phyloP scores from a whole-genome alignment of 352 stramenopile species.

The Globisporangium okanoganense region DNA sequence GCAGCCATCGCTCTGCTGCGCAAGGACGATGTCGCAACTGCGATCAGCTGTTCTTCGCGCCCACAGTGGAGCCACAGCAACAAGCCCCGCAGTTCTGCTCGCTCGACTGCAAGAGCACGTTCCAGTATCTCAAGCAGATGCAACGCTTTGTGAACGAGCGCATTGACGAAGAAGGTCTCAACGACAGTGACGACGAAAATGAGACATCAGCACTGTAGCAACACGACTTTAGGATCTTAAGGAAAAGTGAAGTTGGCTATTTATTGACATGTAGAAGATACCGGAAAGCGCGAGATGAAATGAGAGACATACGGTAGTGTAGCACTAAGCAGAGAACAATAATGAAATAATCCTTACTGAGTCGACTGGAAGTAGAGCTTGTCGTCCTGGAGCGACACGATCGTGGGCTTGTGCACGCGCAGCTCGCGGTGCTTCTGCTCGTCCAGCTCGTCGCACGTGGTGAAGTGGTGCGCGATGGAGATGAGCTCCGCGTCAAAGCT shows the following conservation, averaged over 20 bases:
- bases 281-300: conserved; percentile 2
- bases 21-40: conserved; percentile 56
- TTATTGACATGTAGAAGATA: conserved; percentile 6
- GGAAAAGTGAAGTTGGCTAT: neutral
- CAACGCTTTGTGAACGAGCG: conserved; percentile 36
- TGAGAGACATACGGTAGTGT: neutral
- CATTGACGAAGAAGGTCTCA: conserved; percentile 4
- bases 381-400: conserved; percentile 54
- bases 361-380: conserved; percentile 65
- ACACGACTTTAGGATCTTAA: neutral
- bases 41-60: conserved; percentile 38
- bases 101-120: conserved; percentile 62
- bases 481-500: conserved; percentile 89
- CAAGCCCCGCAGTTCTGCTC: conserved; percentile 37
- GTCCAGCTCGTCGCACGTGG: conserved; percentile 78
- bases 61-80: conserved; percentile 17
- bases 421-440: conserved; percentile 33
- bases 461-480: conserved; percentile 88
- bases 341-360: neutral
- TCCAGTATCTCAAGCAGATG: conserved; percentile 41
- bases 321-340: neutral
- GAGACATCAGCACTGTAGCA: neutral
- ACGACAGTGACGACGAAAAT: neutral
- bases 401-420: conserved; percentile 48
- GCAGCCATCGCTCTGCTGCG: conserved; percentile 21